Conservation (phyloP, 495 filamentous ascomycete species). For the Immersiella caudata region DNA sequence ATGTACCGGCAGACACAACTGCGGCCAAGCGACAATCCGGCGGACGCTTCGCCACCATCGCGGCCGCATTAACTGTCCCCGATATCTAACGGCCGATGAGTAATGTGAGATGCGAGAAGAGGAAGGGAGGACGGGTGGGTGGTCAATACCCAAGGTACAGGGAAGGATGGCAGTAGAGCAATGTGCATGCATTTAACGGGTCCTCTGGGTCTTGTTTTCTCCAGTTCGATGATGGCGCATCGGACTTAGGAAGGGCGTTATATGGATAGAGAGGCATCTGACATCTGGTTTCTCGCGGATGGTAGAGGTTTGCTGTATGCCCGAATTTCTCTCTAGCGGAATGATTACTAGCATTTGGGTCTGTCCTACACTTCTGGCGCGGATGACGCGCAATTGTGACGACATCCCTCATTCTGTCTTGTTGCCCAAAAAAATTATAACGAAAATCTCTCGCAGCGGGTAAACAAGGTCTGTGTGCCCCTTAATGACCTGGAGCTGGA, state of each 20-base stretch:
- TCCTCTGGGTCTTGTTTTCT: conserved; percentile 26
- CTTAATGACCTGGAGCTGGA: no score
- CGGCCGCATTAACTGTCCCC: background rate
- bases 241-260: conserved; percentile 32
- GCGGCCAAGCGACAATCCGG: background rate
- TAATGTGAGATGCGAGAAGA: background rate
- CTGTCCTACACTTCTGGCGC: background rate
- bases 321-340: conserved; percentile 21
- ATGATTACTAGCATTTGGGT: conserved; percentile 22
- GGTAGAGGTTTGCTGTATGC: conserved; percentile 18
- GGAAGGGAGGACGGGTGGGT: conserved; percentile 16
- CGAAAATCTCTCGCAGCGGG: no score
- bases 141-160: background rate
- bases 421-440: background rate
- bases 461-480: no score
- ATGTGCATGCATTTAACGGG: conserved; percentile 25
- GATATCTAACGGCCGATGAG: background rate
- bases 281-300: conserved; percentile 21
- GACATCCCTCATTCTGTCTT: background rate
- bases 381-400: background rate
- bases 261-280: conserved; percentile 37
- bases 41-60: background rate
- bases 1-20: background rate
- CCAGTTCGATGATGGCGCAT: conserved; percentile 24
- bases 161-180: background rate